phyloP scores from a whole-genome alignment of 2,329 filamentous ascomycete genomes.

The Pyrenochaeta sp. region DNA sequence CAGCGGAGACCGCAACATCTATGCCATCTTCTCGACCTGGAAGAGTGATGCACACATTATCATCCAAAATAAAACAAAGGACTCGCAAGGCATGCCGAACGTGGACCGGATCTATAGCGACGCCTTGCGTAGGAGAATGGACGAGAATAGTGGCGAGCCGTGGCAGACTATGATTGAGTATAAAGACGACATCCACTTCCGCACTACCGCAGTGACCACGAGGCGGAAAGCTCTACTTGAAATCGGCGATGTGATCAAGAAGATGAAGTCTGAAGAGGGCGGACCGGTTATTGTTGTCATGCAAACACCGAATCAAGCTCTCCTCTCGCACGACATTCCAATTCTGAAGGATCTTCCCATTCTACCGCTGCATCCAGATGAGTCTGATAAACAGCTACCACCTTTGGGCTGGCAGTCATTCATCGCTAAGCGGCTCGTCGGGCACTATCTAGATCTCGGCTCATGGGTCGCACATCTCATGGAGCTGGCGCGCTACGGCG shows the following conservation, averaged over 20 bases:
- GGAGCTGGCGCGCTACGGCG: conserved; percentile 87
- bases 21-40: conserved; percentile 88
- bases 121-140: conserved; percentile 69
- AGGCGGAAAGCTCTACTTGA: conserved; percentile 89
- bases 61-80: conserved; percentile 83
- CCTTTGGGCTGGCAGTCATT: conserved; percentile 94
- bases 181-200: conserved; percentile 85
- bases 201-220: conserved; percentile 85
- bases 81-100: conserved; percentile 87
- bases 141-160: conserved; percentile 72
- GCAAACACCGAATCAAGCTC: conserved; percentile 84
- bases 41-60: conserved; percentile 83
- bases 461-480: conserved; percentile 91
- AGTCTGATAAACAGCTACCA: conserved; percentile 84
- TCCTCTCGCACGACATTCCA: conserved; percentile 85
- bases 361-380: conserved; percentile 80
- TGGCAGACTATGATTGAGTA: conserved; percentile 88
- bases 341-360: conserved; percentile 85
- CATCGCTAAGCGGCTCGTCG: conserved; percentile 83
- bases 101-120: conserved; percentile 88
- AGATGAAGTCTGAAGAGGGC: conserved; percentile 84
- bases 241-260: conserved; percentile 86
- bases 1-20: conserved; percentile 89
- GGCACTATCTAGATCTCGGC: conserved; percentile 90
- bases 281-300: conserved; percentile 85